These are phyloP conservation scores for Striga asiatica DNA, from an alignment of 257 asterid species.

Conservation along the genomic window DNA sequence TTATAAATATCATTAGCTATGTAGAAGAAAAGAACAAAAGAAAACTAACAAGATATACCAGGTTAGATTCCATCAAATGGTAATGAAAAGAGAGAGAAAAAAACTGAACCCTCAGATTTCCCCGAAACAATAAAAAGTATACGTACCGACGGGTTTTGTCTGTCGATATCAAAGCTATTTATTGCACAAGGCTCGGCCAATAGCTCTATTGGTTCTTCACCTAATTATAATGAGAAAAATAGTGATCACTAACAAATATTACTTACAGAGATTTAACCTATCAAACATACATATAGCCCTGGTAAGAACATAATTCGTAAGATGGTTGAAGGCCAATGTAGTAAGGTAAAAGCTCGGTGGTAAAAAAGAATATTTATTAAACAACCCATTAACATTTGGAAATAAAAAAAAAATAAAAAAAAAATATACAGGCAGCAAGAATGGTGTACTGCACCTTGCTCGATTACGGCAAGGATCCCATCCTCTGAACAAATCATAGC, in stretches of 20 bases:
- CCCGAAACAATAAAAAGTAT: not conserved
- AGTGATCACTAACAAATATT: too few relatives aligned
- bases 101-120: not conserved
- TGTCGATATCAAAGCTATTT: constrained; percentile 84
- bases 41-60: not conserved
- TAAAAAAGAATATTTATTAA: too few relatives aligned
- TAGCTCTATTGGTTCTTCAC: constrained; percentile 67
- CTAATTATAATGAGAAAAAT: constrained; percentile 24
- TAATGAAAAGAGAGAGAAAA: not conserved
- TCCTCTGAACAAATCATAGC: constrained; percentile 96
- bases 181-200: constrained; percentile 92
- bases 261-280: too few relatives aligned
- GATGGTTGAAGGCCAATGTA: too few relatives aligned
- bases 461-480: constrained; percentile 73
- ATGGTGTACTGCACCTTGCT: constrained; percentile 66
- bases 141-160: constrained; percentile 67
- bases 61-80: not conserved
- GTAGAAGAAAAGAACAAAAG: not conserved
- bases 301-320: not conserved
- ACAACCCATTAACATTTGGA: too few relatives aligned
- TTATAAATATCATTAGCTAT: not conserved
- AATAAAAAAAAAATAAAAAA: too few relatives aligned
- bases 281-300: not conserved
- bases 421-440: not conserved
- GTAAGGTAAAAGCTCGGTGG: too few relatives aligned